Evolutionary conservation across 73 alveolate species (phyloP).

Genomic region (Breviolum minutum): DNA sequence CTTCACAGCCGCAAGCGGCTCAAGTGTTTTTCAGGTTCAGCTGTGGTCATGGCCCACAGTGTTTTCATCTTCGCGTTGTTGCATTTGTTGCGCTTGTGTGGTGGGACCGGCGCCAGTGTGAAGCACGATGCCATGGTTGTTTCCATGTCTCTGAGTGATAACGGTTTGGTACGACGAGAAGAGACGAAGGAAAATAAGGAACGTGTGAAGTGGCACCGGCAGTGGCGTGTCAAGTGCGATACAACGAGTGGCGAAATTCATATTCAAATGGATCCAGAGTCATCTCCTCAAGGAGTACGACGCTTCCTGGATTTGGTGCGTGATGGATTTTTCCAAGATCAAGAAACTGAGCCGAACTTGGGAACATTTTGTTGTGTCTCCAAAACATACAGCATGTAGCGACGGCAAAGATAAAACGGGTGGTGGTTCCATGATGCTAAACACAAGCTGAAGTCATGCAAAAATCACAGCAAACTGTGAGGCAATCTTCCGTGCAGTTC

Average conservation of each 20-base stretch:
- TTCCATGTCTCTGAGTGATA: constrained; percentile 9
- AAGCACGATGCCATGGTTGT: neutral
- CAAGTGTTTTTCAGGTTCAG: neutral
- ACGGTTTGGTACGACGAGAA: constrained; percentile 45
- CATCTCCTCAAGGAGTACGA: constrained; percentile 37
- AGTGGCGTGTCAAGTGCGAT: constrained; percentile 23
- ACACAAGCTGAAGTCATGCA: too few species aligned
- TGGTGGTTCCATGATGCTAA: too few species aligned
- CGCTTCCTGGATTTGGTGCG: constrained; percentile 63
- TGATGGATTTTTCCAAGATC: constrained; percentile 56
- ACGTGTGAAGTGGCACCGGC: neutral
- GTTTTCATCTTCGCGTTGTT: neutral
- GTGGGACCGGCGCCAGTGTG: neutral
- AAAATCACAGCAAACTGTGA: neutral
- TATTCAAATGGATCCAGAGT: neutral
- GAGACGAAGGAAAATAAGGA: neutral
- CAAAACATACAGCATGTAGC: too few species aligned
- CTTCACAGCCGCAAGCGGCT: constrained; percentile 20
- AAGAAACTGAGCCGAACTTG: neutral
- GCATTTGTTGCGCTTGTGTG: neutral
- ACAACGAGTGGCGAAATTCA: constrained; percentile 13
- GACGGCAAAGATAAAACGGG: too few species aligned
- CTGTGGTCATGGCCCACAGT: constrained; percentile 41
- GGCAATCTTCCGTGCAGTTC: constrained; percentile 75
- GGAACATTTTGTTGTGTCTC: neutral